Conservation (phyloP, 768 basidiomycete species). For the Boletus insuetus region DNA sequence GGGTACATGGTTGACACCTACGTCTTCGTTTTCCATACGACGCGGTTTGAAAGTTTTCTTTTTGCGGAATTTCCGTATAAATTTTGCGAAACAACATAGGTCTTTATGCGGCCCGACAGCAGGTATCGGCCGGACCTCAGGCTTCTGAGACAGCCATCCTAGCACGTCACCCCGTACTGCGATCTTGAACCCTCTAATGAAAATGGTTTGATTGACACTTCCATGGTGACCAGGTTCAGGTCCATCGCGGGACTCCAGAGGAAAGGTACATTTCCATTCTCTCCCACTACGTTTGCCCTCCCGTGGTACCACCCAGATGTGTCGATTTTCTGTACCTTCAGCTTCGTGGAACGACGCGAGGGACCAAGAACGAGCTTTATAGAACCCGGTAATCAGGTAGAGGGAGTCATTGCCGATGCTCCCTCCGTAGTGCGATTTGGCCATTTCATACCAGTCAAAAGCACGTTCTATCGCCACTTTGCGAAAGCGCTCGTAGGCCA, state of each 20-base stretch:
- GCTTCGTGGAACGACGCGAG: neutral
- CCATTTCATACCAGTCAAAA: slow-evolving; percentile 24
- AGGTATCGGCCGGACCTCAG: neutral
- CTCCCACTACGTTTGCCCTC: neutral
- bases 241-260: neutral
- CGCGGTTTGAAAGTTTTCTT: neutral
- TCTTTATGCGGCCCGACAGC: neutral
- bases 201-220: slow-evolving; percentile 16
- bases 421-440: neutral
- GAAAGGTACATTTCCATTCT: neutral
- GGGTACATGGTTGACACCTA: neutral
- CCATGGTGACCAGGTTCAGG: neutral
- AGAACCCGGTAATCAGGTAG: neutral
- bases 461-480: slow-evolving; percentile 15
- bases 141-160: neutral
- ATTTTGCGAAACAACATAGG: neutral
- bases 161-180: neutral
- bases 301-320: no score
- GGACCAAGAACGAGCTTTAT: neutral
- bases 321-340: neutral
- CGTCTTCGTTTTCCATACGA: neutral
- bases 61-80: neutral
- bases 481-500: slow-evolving; percentile 6
- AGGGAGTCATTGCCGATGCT: neutral
- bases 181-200: slow-evolving; percentile 19